Evolutionary conservation across 129 eudicot species (phyloP), one percentile per base, ranked within the genome.

Genomic region (Tanacetum coccineum): DNA sequence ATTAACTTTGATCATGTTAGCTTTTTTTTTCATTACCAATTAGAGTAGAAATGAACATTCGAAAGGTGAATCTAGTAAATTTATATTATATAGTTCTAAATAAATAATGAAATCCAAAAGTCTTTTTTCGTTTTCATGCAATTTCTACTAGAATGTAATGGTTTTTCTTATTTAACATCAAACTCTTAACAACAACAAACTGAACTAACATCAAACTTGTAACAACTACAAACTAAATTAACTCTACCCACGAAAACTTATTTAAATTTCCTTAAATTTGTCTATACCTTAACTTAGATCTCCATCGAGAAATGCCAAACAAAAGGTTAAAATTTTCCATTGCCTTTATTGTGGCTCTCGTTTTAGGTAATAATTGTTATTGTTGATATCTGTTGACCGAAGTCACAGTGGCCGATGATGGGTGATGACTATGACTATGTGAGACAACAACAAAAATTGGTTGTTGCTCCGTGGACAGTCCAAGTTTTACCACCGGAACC

Each of bases 381-480:
- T 30, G 36, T n/a, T n/a, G 44, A 49, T 36, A 54, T 20, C 26
- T n/a, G 40, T 14, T 42, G 51, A 21, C 13, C 28, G 14, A 9
- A 62, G 22, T 19, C 40, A 18, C 1, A 19, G 52, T 17, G 49
- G 53, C 6, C 36, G 49, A 66, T 11, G 47, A 66, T 66, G n/a
- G n/a, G n/a, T n/a, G 59, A n/a, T 15, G 57, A 59, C 25, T 69
- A 69, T 6, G 74, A 19, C 45, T 8, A 66, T 3, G 49, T 12
- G 48, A 58, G 17, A 66, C 50, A 10, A 59, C 9, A 61, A 5
- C 18, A 44, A n/a, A 0, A 19, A 28, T 14, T 50, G 60, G 59
- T 74, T 74, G 48, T 65, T n/a, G n/a, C 57, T 51, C 78, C 78
- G 25, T 74, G 74, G 74, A 70, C 68, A 1, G 64, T 67, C 70